These are phyloP conservation scores for Fusarium sp. DNA, from an alignment of 2,329 filamentous ascomycete genomes.

Conservation along the genomic window DNA sequence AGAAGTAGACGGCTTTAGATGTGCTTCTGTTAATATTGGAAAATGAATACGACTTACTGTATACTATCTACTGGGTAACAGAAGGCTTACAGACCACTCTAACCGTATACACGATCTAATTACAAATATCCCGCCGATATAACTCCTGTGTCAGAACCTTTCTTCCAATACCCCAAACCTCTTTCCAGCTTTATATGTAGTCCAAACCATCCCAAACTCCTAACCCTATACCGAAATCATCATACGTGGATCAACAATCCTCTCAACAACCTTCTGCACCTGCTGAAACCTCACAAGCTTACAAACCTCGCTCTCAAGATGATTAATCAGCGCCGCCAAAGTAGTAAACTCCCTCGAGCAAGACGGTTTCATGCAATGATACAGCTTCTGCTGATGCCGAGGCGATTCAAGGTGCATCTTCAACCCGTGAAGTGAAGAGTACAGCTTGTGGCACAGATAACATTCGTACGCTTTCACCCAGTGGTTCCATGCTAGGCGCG, in stretches of 20 bases:
- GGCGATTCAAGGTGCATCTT: constrained; percentile 67
- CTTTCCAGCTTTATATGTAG: background rate
- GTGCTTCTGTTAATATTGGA: background rate
- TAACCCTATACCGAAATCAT: constrained; percentile 1
- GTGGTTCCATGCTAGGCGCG: constrained; percentile 58
- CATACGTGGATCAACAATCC: constrained; percentile 25
- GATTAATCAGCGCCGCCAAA: constrained; percentile 56
- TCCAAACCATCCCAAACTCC: too few species aligned
- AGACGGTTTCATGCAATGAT: constrained; percentile 54
- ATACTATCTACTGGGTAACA: too few species aligned
- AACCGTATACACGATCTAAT: background rate
- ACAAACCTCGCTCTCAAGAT: constrained; percentile 59
- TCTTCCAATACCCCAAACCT: background rate
- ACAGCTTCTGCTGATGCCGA: constrained; percentile 52
- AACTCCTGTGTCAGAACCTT: background rate
- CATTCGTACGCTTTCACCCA: constrained; percentile 45
- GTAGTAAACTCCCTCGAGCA: constrained; percentile 55
- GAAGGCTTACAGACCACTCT: background rate
- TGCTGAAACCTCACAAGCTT: constrained; percentile 53
- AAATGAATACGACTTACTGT: accelerated
- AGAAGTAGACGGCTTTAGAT: background rate
- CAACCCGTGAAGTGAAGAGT: constrained; percentile 51
- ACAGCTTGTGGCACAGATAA: constrained; percentile 61
- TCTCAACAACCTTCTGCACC: constrained; percentile 50
- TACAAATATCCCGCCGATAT: background rate